Evolutionary conservation across 2,329 filamentous ascomycete species (phyloP).

Genomic region (Diaporthe citriasiana): DNA sequence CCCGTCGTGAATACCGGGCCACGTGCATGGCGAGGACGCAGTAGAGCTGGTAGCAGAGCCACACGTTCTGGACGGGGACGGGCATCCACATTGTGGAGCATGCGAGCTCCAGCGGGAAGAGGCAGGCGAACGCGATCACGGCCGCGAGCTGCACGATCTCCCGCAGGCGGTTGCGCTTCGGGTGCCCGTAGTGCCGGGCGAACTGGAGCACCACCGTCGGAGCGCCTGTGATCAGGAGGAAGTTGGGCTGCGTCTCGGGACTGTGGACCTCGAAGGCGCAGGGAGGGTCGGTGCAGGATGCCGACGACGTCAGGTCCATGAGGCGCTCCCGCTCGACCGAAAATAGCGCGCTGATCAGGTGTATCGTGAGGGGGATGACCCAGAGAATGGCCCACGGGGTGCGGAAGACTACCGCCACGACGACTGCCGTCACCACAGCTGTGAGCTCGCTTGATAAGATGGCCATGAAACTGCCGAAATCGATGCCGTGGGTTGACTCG

Average conservation of each 20-base stretch:
- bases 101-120: conserved; percentile 44
- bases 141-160: conserved; percentile 42
- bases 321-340: conserved; percentile 41
- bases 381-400: conserved; percentile 40
- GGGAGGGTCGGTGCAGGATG: conserved; percentile 27
- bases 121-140: conserved; percentile 39
- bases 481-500: conserved; percentile 32
- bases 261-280: conserved; percentile 44
- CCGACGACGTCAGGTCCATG: background rate
- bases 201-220: conserved; percentile 44
- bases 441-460: conserved; percentile 36
- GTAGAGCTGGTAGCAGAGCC: conserved; percentile 46
- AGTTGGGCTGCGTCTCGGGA: conserved; percentile 43
- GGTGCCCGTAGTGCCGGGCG: conserved; percentile 46
- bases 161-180: conserved; percentile 41
- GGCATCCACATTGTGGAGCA: conserved; percentile 44
- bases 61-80: conserved; percentile 43
- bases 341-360: conserved; percentile 38
- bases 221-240: conserved; percentile 28
- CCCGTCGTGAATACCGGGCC: conserved; percentile 38
- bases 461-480: conserved; percentile 16
- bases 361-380: conserved; percentile 38
- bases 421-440: conserved; percentile 22
- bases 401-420: background rate
- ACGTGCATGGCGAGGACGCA: conserved; percentile 44